Percentiles rank a stretch among this genome's conserved stretches.
Evolutionary conservation across 1,139 yeast genomes (phyloP).

Genomic region (Yamadazyma friedrichii): DNA sequence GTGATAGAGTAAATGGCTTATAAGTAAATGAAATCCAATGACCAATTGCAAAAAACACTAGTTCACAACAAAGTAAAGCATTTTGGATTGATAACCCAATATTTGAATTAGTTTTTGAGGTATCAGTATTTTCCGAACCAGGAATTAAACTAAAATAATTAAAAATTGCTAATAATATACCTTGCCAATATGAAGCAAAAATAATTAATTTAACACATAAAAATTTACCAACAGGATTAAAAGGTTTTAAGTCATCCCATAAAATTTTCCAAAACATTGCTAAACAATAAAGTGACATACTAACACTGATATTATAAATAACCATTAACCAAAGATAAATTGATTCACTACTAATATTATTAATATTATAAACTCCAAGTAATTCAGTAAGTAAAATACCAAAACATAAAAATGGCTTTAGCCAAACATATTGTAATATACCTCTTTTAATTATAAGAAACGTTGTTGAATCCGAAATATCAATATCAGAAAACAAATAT

Average conservation of each 20-base stretch:
- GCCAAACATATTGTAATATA: constrained; percentile 91
- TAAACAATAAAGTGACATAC: constrained; percentile 76
- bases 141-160: constrained; percentile 55
- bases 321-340: constrained; percentile 67
- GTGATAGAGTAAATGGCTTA: constrained; percentile 61
- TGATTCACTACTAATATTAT: constrained; percentile 48
- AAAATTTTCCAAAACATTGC: constrained; percentile 93
- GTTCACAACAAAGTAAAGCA: constrained; percentile 76
- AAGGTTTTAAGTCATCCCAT: constrained; percentile 71
- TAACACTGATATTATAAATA: constrained; percentile 75
- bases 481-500: constrained; percentile 54
- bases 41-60: constrained; percentile 81
- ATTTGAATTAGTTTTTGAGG: constrained; percentile 32
- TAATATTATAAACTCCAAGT: constrained; percentile 49
- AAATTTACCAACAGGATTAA: constrained; percentile 89
- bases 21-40: constrained; percentile 87
- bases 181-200: constrained; percentile 98
- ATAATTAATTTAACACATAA: constrained; percentile 89
- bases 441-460: constrained; percentile 80
- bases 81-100: constrained; percentile 68
- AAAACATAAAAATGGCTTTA: constrained; percentile 76
- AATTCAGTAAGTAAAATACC: constrained; percentile 53
- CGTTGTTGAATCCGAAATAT: constrained; percentile 82
- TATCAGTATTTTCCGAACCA: constrained; percentile 24
- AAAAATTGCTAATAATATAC: constrained; percentile 64